phyloP scores from a whole-genome alignment of 495 filamentous ascomycete species.

The Oidiodendron maius region DNA sequence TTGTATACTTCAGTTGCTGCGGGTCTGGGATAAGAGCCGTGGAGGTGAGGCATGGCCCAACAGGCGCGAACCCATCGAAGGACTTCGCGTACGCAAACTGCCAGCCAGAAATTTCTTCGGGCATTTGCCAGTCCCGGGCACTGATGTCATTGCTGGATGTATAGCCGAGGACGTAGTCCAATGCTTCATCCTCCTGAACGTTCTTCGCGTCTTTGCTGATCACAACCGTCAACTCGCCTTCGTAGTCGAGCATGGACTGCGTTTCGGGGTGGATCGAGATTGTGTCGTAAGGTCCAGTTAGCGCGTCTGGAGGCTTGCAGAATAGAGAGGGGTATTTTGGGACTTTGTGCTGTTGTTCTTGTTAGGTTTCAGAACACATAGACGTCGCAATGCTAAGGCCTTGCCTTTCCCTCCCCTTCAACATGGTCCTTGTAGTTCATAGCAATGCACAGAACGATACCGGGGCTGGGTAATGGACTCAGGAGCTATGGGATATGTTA shows the following conservation, averaged over 20 bases:
- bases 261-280: conserved; percentile 7
- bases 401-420: conserved; percentile 31
- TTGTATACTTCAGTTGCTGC: conserved; percentile 4
- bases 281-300: conserved; percentile 13
- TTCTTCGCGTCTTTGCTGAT: conserved; percentile 18
- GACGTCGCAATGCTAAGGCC: conserved; percentile 11
- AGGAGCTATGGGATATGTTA: not conserved
- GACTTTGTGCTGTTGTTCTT: conserved; percentile 10
- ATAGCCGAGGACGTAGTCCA: conserved; percentile 18
- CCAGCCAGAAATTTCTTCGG: conserved; percentile 8
- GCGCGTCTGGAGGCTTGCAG: conserved; percentile 15
- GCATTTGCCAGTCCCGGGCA: conserved; percentile 11
- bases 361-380: not conserved
- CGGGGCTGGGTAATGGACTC: not conserved
- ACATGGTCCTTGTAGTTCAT: conserved; percentile 39
- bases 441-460: conserved; percentile 32
- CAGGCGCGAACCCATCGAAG: conserved; percentile 12
- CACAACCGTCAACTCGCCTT: conserved; percentile 16
- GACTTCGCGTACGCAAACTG: conserved; percentile 11
- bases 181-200: not conserved
- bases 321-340: conserved; percentile 10
- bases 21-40: conserved; percentile 6
- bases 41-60: conserved; percentile 4
- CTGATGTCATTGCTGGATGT: conserved; percentile 20
- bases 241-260: conserved; percentile 16